Evolutionary conservation across 495 filamentous ascomycete species (phyloP), one percentile per base, ranked within the genome.

Genomic region (Podospora tetraspora): DNA sequence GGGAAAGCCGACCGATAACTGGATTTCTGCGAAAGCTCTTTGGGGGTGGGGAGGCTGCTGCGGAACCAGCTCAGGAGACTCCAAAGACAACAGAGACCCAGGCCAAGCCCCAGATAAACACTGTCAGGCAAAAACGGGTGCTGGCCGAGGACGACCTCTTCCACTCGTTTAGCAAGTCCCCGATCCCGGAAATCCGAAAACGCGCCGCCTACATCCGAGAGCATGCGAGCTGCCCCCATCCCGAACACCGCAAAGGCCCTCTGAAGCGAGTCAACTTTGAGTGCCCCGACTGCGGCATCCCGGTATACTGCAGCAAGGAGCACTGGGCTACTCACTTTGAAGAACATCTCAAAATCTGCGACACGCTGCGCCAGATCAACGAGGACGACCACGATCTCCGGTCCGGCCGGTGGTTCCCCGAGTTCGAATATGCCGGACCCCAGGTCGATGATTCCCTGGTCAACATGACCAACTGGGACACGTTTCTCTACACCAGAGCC

Each of bases 401-500:
- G 24, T 94, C 91, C 30, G 94, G 94, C 21, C 87, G 95, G 13
- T 91, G 91, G 79, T 98, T 98, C 79, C 91, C 90, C 27, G 96
- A 99, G 77, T 97, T 97, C 77, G 85, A 92, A 63, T 97, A 96
- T 75, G 92, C 95, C 0, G 91, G 87, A 5, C 84, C 87, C 30
- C 94, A 97, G 79, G 89, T 96, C 78, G 94, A 97, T 66, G 94
- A 97, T 75, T 91, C 91, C 62, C 81, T 94, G 70, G 86, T 96
- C 63, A 99, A 99, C 81, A 94, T 98, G 90, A 97, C 91, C 34
- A 98, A 95, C 77, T 99, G 95, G 95, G 95, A 99, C 75, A 97
- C 95, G 0, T 92, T 92, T 68, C 79, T 98, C 61, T 99, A 97
- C 75, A 92, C 93, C 2, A 84, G 96, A 59, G 88, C 94, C 67